phyloP scores from a whole-genome alignment of 140 eudicot genomes.

The Artemisia princeps region DNA sequence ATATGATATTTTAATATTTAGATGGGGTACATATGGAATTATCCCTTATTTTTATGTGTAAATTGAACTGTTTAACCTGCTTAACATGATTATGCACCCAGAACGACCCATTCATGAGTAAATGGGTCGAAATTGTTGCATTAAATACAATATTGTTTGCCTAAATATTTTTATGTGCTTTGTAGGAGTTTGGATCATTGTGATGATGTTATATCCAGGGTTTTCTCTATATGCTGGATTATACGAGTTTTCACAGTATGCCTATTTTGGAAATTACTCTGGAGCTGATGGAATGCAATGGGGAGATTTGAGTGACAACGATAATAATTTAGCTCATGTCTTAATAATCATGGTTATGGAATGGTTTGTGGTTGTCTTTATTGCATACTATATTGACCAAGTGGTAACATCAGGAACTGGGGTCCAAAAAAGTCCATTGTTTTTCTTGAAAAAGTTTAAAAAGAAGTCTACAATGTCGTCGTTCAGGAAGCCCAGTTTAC shows the following conservation, averaged over 20 bases:
- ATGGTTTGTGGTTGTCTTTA: slow-evolving; percentile 63
- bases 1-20: no score
- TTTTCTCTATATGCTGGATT: slow-evolving; percentile 61
- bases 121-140: not conserved
- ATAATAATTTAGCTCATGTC: slow-evolving; percentile 65
- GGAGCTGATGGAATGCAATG: slow-evolving; percentile 86
- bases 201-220: slow-evolving; percentile 78
- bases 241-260: slow-evolving; percentile 68
- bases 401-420: slow-evolving; percentile 56
- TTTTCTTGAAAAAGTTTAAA: slow-evolving; percentile 42
- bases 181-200: slow-evolving; percentile 74
- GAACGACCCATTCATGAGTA: not conserved
- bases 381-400: slow-evolving; percentile 70
- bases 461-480: slow-evolving; percentile 36
- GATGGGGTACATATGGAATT: no score
- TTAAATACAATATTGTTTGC: not conserved
- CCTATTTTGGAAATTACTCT: slow-evolving; percentile 49
- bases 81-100: not conserved
- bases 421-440: slow-evolving; percentile 45
- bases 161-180: slow-evolving; percentile 4
- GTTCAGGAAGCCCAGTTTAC: slow-evolving; percentile 48
- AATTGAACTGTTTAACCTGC: not conserved
- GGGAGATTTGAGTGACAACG: slow-evolving; percentile 54
- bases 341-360: slow-evolving; percentile 66
- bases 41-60: no score